Conservation (phyloP, 2,329 filamentous ascomycete genomes). For the Fusarium pseudonygamai region DNA sequence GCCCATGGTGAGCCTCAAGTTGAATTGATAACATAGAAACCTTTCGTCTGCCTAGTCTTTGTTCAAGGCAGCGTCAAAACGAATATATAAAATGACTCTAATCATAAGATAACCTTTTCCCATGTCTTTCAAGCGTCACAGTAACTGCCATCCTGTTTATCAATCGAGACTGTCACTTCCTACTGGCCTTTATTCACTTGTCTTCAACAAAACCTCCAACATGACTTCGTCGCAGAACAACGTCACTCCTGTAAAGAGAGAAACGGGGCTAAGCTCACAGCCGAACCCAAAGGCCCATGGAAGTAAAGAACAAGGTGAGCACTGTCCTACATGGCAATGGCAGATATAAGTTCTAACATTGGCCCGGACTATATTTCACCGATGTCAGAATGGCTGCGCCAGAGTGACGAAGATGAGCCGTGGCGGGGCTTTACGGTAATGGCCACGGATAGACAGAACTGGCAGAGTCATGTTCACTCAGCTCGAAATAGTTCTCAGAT, state of each 20-base stretch:
- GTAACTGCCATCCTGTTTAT: too few relatives aligned
- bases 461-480: accelerated
- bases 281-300: accelerated
- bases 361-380: background rate
- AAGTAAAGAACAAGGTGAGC: background rate
- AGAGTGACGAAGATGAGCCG: background rate
- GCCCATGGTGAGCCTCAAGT: too few relatives aligned
- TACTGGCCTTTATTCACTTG: accelerated
- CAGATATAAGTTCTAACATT: accelerated
- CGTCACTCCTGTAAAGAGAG: accelerated
- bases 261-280: accelerated
- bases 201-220: accelerated
- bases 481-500: accelerated
- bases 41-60: too few relatives aligned
- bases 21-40: too few relatives aligned
- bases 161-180: background rate
- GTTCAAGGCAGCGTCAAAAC: too few relatives aligned
- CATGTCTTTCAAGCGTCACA: too few relatives aligned
- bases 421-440: background rate
- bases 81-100: too few relatives aligned
- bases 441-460: accelerated
- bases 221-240: background rate
- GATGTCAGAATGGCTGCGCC: background rate
- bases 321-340: accelerated
- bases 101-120: too few relatives aligned